Conservation (phyloP, 2,329 filamentous ascomycete species). For the Furcasterigmium furcatum region DNA sequence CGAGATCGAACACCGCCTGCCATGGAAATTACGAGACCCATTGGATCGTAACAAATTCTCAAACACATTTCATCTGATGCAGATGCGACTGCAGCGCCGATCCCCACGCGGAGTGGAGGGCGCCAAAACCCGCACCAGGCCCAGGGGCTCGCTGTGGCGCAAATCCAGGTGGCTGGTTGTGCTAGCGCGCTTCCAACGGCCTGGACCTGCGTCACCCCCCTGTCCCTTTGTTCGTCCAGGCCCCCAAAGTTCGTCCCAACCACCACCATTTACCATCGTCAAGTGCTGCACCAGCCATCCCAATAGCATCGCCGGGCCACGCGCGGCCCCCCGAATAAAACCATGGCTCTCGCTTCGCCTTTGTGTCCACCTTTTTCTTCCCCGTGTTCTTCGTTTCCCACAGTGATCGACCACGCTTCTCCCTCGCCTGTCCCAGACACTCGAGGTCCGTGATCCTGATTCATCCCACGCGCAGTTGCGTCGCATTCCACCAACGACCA, state of each 20-base stretch:
- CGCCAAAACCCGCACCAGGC: too few species aligned
- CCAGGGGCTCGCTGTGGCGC: too few species aligned
- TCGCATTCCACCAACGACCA: slow-evolving; percentile 4
- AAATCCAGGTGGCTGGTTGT: too few species aligned
- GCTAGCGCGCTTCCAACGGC: too few species aligned
- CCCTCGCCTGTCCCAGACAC: neutral
- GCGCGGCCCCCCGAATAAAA: slow-evolving; percentile 9
- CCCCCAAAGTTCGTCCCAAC: slow-evolving; percentile 8
- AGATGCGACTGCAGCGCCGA: too few species aligned
- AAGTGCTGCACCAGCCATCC: slow-evolving; percentile 9
- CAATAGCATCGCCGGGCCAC: slow-evolving; percentile 6
- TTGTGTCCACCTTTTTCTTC: slow-evolving; percentile 5
- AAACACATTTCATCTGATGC: too few species aligned
- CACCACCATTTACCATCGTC: slow-evolving; percentile 12
- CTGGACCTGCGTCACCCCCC: neutral
- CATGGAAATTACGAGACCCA: too few species aligned
- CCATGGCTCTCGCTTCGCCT: slow-evolving; percentile 9
- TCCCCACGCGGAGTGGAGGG: too few species aligned
- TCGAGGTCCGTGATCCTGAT: slow-evolving; percentile 4
- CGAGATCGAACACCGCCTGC: too few species aligned
- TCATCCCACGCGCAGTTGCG: slow-evolving; percentile 3
- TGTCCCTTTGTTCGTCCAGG: neutral
- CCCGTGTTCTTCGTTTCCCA: neutral
- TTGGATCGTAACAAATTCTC: too few species aligned
- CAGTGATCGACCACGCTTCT: slow-evolving; percentile 4